phyloP scores from a whole-genome alignment of 2,329 filamentous ascomycete genomes.

The Penicillium sp. region DNA sequence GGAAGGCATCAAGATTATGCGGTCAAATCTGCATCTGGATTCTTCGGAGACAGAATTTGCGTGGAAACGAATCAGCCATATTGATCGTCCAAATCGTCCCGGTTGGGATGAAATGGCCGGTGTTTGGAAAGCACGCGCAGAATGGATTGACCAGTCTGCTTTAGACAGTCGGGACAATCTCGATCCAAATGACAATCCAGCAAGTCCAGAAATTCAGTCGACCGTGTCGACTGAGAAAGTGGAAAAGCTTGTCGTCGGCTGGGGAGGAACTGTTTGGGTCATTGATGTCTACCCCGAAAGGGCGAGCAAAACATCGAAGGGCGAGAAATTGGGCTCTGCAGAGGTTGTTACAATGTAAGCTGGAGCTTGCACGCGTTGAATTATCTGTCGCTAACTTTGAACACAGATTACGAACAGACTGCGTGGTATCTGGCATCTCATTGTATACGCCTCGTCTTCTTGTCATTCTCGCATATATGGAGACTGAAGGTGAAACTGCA shows the following conservation, averaged over 20 bases:
- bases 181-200: constrained; percentile 28
- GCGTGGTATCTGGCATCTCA: constrained; percentile 94
- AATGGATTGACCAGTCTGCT: constrained; percentile 86
- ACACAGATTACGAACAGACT: constrained; percentile 83
- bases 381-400: constrained; percentile 27
- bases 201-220: constrained; percentile 44
- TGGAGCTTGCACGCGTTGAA: background rate
- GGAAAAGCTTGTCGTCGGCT: constrained; percentile 87
- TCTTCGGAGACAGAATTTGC: constrained; percentile 74
- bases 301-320: constrained; percentile 65
- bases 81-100: constrained; percentile 80
- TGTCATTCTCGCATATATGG: constrained; percentile 87
- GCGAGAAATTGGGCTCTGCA: constrained; percentile 73
- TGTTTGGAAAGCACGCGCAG: constrained; percentile 87
- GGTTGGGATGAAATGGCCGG: constrained; percentile 96
- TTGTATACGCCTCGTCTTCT: constrained; percentile 91
- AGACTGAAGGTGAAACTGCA: constrained; percentile 68
- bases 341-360: constrained; percentile 91
- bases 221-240: constrained; percentile 44
- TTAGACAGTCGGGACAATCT: constrained; percentile 70
- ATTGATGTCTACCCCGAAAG: constrained; percentile 82
- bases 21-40: constrained; percentile 79
- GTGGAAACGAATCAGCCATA: constrained; percentile 92
- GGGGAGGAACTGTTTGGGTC: constrained; percentile 96
- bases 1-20: constrained; percentile 96